Base-by-base conservation (phyloP, 1,284 basidiomycete species). In the Ustilago cynodontis region DNA sequence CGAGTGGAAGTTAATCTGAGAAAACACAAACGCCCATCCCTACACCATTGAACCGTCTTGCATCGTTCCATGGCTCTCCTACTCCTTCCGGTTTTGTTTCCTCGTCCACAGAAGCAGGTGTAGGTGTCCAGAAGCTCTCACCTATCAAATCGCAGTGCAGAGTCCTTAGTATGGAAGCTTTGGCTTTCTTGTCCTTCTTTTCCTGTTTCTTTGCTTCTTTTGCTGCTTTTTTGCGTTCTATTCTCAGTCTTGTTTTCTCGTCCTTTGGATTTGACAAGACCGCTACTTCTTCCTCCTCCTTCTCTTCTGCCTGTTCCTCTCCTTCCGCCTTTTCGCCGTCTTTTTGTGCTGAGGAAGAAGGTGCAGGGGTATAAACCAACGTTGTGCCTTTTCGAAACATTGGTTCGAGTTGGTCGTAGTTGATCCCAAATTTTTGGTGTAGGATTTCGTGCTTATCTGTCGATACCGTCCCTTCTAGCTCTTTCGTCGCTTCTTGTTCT, bases 371-470 rank as follows among this genome's bases (percentile, higher is more conserved):
- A 80, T 94, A 91, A 29, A 95, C 90, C 8, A 98, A 86, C 1
- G 94, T 89, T 70, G 92, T 95, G 9, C 96, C 96, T 84, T 96
- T 97, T 54, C 93, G 88, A 83, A 90, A 97, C 73, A 93, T 89
- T 3, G 90, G 89, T 3, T 92, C 89, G 1, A 95, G 84, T 14
- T 88, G 87, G 78, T 94, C 95, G 84, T 99, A 99, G 85, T 98
- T 99, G 80, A 96, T 91, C 0, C 89, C 88, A 81, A 95, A 98
- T 8, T 89, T 88, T 7, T 89, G 88, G 86, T 92, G 96, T 1
- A 99, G 88, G 4, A 98, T 92, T 86, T 98, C 95, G 80, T 98
- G 91, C 87, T 98, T 99, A 70, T 93, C 90, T 61, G 92, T 91
- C 1, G 94, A 93, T 28, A 93, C 88, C 0, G 95, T 96, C 0